Evolutionary conservation across 2,329 filamentous ascomycete genomes (phyloP).

Genomic region (Scleromitrula shiraiana): DNA sequence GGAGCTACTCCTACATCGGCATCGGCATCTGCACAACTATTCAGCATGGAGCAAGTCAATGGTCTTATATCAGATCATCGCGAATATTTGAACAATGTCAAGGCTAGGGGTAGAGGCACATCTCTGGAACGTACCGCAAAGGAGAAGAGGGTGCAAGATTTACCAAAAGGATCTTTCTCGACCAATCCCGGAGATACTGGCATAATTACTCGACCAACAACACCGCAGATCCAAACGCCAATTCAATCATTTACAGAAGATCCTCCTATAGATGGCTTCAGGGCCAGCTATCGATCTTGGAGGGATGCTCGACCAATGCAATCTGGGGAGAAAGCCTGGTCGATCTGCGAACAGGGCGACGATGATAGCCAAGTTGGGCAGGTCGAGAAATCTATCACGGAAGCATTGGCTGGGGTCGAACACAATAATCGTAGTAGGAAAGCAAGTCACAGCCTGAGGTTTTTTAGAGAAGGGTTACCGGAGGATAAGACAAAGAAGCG

Average conservation of each 20-base stretch:
- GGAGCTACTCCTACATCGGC: slow-evolving; percentile 15
- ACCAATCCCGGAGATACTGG: slow-evolving; percentile 31
- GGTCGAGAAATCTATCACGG: slow-evolving; percentile 57
- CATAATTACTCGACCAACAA: slow-evolving; percentile 22
- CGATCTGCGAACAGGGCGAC: slow-evolving; percentile 49
- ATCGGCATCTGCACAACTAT: slow-evolving; percentile 11
- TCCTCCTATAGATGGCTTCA: slow-evolving; percentile 26
- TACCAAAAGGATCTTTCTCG: slow-evolving; percentile 24
- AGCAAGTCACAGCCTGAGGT: slow-evolving; percentile 57
- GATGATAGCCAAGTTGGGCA: slow-evolving; percentile 49
- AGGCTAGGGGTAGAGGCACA: slow-evolving; percentile 28
- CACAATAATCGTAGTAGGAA: slow-evolving; percentile 58
- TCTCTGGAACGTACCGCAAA: slow-evolving; percentile 38
- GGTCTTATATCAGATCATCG: slow-evolving; percentile 31
- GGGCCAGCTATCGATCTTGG: slow-evolving; percentile 29
- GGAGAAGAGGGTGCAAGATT: slow-evolving; percentile 32
- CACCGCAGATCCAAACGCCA: slow-evolving; percentile 15
- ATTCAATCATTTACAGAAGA: slow-evolving; percentile 18
- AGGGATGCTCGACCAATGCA: slow-evolving; percentile 22
- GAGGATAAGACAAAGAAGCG: slow-evolving; percentile 49
- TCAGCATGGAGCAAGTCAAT: slow-evolving; percentile 31
- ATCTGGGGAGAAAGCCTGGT: slow-evolving; percentile 52
- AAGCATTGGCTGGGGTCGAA: slow-evolving; percentile 53
- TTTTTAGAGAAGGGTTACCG: slow-evolving; percentile 58
- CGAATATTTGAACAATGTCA: slow-evolving; percentile 26